phyloP scores from a whole-genome alignment of 257 asterid species.

The Scutellaria minor region DNA sequence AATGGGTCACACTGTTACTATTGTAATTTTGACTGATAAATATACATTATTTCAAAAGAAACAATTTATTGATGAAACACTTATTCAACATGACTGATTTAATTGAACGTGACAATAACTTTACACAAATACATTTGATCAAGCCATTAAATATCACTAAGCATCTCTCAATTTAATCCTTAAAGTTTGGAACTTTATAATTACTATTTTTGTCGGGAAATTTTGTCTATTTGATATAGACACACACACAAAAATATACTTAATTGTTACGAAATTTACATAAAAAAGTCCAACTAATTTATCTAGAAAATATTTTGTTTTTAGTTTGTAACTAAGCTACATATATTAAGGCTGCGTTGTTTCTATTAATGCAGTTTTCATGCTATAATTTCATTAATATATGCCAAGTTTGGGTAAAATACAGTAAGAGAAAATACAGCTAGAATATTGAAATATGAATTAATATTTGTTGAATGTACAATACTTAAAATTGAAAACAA shows the following conservation, averaged over 20 bases:
- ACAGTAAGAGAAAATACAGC: too few relatives aligned
- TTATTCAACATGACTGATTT: background rate
- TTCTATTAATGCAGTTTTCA: too few relatives aligned
- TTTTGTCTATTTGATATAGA: background rate
- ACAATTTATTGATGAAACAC: background rate
- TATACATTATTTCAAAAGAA: conserved; percentile 9
- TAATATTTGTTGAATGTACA: too few relatives aligned
- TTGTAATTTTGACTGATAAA: background rate
- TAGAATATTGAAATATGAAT: too few relatives aligned
- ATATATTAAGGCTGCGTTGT: too few relatives aligned
- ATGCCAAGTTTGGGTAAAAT: too few relatives aligned
- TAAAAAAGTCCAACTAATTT: background rate
- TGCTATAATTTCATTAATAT: too few relatives aligned
- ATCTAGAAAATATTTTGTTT: too few relatives aligned
- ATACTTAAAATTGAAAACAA: too few relatives aligned
- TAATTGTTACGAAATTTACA: conserved; percentile 7
- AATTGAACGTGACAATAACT: conserved; percentile 15
- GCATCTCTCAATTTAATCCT: conserved; percentile 21
- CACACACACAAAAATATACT: background rate
- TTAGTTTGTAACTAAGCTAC: too few relatives aligned
- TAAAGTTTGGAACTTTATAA: conserved; percentile 31
- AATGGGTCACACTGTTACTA: too few relatives aligned
- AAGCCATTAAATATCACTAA: conserved; percentile 15
- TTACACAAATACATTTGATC: conserved; percentile 18
- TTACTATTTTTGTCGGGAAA: conserved; percentile 6